These are phyloP conservation scores for Penicillium diatomitis DNA, from an alignment of 495 filamentous ascomycete species.

Conservation along the genomic window DNA sequence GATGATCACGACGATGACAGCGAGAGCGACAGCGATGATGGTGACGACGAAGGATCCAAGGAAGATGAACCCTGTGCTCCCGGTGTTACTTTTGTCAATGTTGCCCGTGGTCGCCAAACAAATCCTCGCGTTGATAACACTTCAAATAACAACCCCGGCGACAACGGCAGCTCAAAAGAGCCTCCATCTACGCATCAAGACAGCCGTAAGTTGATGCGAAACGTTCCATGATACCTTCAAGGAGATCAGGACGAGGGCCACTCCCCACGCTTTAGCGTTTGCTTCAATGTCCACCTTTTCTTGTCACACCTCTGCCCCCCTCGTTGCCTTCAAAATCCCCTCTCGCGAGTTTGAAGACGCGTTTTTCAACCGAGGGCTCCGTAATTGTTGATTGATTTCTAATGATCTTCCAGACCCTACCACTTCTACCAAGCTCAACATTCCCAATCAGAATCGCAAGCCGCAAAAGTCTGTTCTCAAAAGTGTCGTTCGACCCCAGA, in stretches of 20 bases:
- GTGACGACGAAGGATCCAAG: conserved; percentile 32
- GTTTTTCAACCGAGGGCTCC: no score
- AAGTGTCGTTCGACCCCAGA: conserved; percentile 67
- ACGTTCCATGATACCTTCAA: no score
- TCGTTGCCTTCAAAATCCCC: no score
- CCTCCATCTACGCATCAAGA: conserved; percentile 28
- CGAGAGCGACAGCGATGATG: conserved; percentile 39
- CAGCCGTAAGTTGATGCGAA: conserved; percentile 50
- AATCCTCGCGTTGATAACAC: conserved; percentile 16
- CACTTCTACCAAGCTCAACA: background rate
- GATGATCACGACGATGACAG: conserved; percentile 47
- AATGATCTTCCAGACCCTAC: background rate
- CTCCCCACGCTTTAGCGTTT: no score
- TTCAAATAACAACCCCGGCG: conserved; percentile 12
- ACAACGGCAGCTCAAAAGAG: conserved; percentile 11
- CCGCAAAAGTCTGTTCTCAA: conserved; percentile 38
- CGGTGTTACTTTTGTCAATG: conserved; percentile 23
- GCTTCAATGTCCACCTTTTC: no score
- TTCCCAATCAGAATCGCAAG: conserved; percentile 9
- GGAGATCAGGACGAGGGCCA: no score
- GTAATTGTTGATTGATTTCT: no score
- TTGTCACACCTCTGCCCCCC: no score
- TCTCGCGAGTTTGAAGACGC: no score
- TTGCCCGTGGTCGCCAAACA: conserved; percentile 20
- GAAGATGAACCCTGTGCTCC: conserved; percentile 31